A percentile compares a stretch with the other conserved stretches of the same genome.
These are phyloP conservation scores for Coprinopsis sp. DNA, from an alignment of 768 basidiomycete species.

Conservation along the genomic window DNA sequence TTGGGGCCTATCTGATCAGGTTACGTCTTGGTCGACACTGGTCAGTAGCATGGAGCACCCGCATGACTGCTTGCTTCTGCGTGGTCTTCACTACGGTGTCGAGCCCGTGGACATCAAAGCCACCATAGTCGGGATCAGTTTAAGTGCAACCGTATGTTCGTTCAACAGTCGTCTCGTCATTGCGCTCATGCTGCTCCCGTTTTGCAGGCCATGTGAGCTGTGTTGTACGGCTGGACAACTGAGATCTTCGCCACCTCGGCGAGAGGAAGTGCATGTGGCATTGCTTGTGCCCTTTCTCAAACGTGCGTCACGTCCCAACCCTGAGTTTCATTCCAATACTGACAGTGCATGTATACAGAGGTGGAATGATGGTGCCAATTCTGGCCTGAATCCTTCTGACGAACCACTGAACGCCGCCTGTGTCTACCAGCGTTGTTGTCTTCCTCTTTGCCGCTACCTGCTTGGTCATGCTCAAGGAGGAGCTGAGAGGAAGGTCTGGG, in stretches of 20 bases:
- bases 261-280: conserved; percentile 84
- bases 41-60: conserved; percentile 72
- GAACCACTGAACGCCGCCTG: conserved; percentile 64
- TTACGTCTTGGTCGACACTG: conserved; percentile 60
- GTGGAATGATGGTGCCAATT: conserved; percentile 85
- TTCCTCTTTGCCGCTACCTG: conserved; percentile 61
- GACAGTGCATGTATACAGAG: conserved; percentile 41
- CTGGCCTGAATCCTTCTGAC: conserved; percentile 69
- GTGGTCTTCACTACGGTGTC: conserved; percentile 59
- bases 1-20: conserved; percentile 85
- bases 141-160: conserved; percentile 61
- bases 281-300: conserved; percentile 80
- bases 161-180: background rate
- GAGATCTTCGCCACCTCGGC: conserved; percentile 81
- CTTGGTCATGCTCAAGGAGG: conserved; percentile 57
- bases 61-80: conserved; percentile 73
- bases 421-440: conserved; percentile 66
- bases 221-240: conserved; percentile 87
- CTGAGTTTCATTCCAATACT: background rate
- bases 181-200: background rate
- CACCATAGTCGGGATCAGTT: conserved; percentile 71
- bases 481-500: conserved; percentile 34
- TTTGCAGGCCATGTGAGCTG: conserved; percentile 79
- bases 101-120: conserved; percentile 55
- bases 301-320: conserved; percentile 46